A percentile compares a stretch with the other conserved stretches of the same genome.
These are phyloP conservation scores for Mortierella sp. DNA, from an alignment of 371 early-diverging fungal species.

Conservation along the genomic window DNA sequence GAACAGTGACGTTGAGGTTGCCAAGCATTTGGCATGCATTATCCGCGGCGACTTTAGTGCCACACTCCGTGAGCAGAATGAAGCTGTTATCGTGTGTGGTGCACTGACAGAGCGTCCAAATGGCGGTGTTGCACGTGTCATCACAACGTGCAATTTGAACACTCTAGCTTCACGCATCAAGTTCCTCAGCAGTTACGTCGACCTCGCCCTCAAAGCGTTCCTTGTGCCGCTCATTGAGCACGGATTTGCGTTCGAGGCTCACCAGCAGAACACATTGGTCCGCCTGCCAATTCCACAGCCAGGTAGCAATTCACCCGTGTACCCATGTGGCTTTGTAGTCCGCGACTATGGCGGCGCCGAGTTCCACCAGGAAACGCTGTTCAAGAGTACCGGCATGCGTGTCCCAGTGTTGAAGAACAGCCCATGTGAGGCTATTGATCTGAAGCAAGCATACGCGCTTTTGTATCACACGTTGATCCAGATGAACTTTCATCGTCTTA, in stretches of 20 bases:
- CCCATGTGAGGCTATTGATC: slow-evolving; percentile 65
- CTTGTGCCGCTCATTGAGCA: slow-evolving; percentile 73
- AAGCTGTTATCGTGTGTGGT: slow-evolving; percentile 73
- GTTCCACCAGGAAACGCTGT: slow-evolving; percentile 69
- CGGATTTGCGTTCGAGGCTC: slow-evolving; percentile 82
- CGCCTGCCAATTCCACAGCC: slow-evolving; percentile 58
- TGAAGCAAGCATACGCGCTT: slow-evolving; percentile 65
- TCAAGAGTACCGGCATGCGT: slow-evolving; percentile 58
- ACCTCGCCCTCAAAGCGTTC: slow-evolving; percentile 70
- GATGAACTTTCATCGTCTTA: slow-evolving; percentile 75
- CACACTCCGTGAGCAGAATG: slow-evolving; percentile 43
- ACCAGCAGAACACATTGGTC: slow-evolving; percentile 77
- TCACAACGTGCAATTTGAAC: slow-evolving; percentile 67
- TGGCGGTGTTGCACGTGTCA: slow-evolving; percentile 63
- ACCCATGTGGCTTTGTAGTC: slow-evolving; percentile 73
- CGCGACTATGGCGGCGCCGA: slow-evolving; percentile 85
- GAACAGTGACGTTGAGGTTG: slow-evolving; percentile 68
- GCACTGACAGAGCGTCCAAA: slow-evolving; percentile 73
- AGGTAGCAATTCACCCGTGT: slow-evolving; percentile 62
- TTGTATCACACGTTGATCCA: slow-evolving; percentile 81
- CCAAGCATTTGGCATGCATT: slow-evolving; percentile 78
- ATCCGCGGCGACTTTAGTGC: slow-evolving; percentile 67
- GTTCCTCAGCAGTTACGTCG: slow-evolving; percentile 66
- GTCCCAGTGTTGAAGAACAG: slow-evolving; percentile 71
- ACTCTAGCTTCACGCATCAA: slow-evolving; percentile 63